Conservation (phyloP, 202 grass and related monocot species). For the Dendrocalamus latiflorus region DNA sequence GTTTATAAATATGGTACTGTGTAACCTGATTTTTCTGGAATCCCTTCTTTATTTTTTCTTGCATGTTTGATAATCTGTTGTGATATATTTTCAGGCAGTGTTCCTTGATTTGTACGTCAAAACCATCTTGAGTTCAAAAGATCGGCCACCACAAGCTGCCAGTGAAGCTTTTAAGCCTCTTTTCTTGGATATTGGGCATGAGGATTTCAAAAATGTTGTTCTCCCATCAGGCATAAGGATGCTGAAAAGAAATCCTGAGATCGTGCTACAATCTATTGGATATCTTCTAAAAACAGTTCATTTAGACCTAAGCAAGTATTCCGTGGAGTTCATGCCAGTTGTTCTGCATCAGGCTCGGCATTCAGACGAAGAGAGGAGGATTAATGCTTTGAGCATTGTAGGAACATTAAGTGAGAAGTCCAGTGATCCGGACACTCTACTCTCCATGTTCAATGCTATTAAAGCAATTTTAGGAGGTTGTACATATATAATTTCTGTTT, state of each 20-base stretch:
- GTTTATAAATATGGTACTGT: neutral
- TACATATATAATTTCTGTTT: conserved; percentile 17
- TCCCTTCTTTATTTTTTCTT: neutral
- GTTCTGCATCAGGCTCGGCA: conserved; percentile 78
- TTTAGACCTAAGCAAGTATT: conserved; percentile 92
- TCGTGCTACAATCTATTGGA: conserved; percentile 73
- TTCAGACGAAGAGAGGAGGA: conserved; percentile 78
- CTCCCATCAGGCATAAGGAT: conserved; percentile 86
- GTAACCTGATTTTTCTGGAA: neutral
- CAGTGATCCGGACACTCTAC: conserved; percentile 87
- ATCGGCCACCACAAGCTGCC: conserved; percentile 52
- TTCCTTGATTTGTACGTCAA: conserved; percentile 92
- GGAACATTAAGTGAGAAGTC: conserved; percentile 75
- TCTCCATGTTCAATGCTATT: conserved; percentile 74
- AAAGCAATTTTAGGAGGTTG: conserved; percentile 91
- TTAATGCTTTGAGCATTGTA: conserved; percentile 70
- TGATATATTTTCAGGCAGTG: conserved; percentile 46
- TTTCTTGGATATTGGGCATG: conserved; percentile 73
- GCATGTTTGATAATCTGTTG: conserved; percentile 20
- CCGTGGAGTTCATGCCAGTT: conserved; percentile 70
- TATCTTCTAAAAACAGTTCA: conserved; percentile 57
- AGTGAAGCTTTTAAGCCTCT: conserved; percentile 81
- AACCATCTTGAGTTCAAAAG: conserved; percentile 81
- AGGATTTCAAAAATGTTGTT: conserved; percentile 70
- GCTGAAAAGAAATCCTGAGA: conserved; percentile 98